Conservation (phyloP, 805 yeast species). For the Candida nemodendra region DNA sequence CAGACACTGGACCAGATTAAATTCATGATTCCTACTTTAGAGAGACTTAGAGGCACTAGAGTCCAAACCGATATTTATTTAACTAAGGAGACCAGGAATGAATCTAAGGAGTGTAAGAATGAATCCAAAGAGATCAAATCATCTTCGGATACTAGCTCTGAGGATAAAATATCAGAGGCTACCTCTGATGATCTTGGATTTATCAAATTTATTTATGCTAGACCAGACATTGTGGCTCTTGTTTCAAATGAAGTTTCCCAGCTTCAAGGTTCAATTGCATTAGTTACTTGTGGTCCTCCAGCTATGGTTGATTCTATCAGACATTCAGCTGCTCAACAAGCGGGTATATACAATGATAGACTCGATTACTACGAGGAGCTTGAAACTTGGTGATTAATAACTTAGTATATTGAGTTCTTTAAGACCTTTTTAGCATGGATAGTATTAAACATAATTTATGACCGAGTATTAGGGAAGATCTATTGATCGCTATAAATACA, state of each 20-base stretch:
- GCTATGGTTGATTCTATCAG: constrained; percentile 52
- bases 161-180: constrained; percentile 32
- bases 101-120: constrained; percentile 6
- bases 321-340: constrained; percentile 40
- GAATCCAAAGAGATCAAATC: constrained; percentile 5
- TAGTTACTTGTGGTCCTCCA: constrained; percentile 48
- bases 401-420: too few relatives aligned
- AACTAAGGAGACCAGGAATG: constrained; percentile 32
- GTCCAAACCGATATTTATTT: constrained; percentile 36
- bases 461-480: too few relatives aligned
- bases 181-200: constrained; percentile 24
- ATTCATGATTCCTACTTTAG: constrained; percentile 43
- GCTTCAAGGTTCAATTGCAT: constrained; percentile 36
- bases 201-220: constrained; percentile 38
- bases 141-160: constrained; percentile 8
- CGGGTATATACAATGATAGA: constrained; percentile 43
- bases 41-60: constrained; percentile 27
- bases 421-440: too few relatives aligned
- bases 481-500: too few relatives aligned
- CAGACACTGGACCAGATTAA: constrained; percentile 45
- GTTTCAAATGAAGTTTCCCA: constrained; percentile 33
- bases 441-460: constrained; percentile 2
- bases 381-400: constrained; percentile 56
- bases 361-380: constrained; percentile 74
- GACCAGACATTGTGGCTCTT: constrained; percentile 38